A percentile compares a stretch with the other conserved stretches of the same genome.
Evolutionary conservation across 345 rosid species (phyloP).

Genomic region (Acer campestre): DNA sequence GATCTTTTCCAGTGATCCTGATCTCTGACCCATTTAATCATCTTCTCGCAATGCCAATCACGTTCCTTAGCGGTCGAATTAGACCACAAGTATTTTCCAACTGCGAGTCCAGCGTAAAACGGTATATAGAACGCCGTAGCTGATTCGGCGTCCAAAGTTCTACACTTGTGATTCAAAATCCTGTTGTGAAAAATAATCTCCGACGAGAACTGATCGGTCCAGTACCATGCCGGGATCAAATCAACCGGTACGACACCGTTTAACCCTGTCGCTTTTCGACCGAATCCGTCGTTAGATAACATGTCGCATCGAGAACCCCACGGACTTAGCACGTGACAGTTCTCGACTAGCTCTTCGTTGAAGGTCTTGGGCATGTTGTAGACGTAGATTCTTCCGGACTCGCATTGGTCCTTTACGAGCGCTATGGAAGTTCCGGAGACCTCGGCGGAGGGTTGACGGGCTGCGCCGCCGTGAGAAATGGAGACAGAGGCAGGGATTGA

Average conservation of each 20-base stretch:
- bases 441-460: neutral
- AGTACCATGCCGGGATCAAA: conserved; percentile 80
- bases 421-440: neutral
- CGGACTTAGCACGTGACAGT: conserved; percentile 76
- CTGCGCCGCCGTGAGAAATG: conserved; percentile 19
- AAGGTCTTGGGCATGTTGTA: conserved; percentile 74
- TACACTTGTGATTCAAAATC: conserved; percentile 68
- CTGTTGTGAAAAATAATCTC: conserved; percentile 87
- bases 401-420: conserved; percentile 41
- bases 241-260: conserved; percentile 53
- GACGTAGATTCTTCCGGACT: conserved; percentile 64
- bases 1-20: conserved; percentile 71
- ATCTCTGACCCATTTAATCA: conserved; percentile 63
- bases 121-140: conserved; percentile 92
- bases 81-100: conserved; percentile 75
- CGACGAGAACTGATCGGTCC: conserved; percentile 89
- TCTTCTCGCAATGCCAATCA: conserved; percentile 69
- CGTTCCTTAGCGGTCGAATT: conserved; percentile 63
- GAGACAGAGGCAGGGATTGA: conserved; percentile 45
- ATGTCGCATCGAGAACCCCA: conserved; percentile 93
- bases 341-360: conserved; percentile 59
- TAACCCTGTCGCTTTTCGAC: conserved; percentile 54
- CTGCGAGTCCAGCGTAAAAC: conserved; percentile 92
- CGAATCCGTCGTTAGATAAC: conserved; percentile 71
- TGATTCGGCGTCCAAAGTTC: conserved; percentile 62